A percentile compares a stretch with the other conserved stretches of the same genome.
Conservation (phyloP, 192 early-diverging fungal genomes). For the Nowakowskiella sp. region DNA sequence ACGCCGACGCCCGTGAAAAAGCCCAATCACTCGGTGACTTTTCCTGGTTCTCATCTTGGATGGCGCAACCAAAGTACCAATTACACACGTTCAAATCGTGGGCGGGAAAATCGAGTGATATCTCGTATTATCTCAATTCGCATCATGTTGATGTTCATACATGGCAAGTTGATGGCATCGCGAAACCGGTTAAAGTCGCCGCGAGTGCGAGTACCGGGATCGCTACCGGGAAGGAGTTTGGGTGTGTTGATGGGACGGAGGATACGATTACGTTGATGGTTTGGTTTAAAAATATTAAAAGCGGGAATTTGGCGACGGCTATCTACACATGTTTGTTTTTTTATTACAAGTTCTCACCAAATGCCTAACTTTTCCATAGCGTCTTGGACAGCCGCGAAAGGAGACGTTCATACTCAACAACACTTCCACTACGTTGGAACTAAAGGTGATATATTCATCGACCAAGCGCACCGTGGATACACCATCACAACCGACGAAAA, state of each 20-base stretch:
- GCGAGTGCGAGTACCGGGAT: slow-evolving; percentile 30
- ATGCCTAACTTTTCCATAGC: slow-evolving; percentile 3
- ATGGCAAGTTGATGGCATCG: slow-evolving; percentile 24
- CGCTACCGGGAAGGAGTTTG: slow-evolving; percentile 24
- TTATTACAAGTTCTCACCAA: not conserved
- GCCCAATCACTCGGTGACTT: slow-evolving; percentile 28
- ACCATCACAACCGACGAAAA: slow-evolving; percentile 23
- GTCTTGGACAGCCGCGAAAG: slow-evolving; percentile 39
- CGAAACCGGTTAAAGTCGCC: slow-evolving; percentile 22
- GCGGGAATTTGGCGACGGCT: slow-evolving; percentile 23
- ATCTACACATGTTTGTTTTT: slow-evolving; percentile 25
- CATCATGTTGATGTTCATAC: slow-evolving; percentile 37
- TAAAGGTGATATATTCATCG: slow-evolving; percentile 32
- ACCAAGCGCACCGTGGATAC: slow-evolving; percentile 41
- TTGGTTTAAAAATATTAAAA: slow-evolving; percentile 23
- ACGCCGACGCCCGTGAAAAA: slow-evolving; percentile 31
- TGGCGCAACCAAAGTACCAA: slow-evolving; percentile 35
- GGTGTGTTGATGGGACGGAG: slow-evolving; percentile 28
- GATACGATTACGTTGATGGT: slow-evolving; percentile 38
- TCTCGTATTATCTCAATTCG: slow-evolving; percentile 34
- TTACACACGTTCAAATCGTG: slow-evolving; percentile 31
- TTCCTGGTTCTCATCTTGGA: slow-evolving; percentile 31
- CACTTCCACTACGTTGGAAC: slow-evolving; percentile 35
- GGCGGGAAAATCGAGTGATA: slow-evolving; percentile 36
- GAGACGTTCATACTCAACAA: slow-evolving; percentile 37